Percentiles rank a stretch among this genome's conserved stretches.
These are phyloP conservation scores for Cryomyces antarcticus DNA, from an alignment of 495 filamentous ascomycete species.

Conservation along the genomic window DNA sequence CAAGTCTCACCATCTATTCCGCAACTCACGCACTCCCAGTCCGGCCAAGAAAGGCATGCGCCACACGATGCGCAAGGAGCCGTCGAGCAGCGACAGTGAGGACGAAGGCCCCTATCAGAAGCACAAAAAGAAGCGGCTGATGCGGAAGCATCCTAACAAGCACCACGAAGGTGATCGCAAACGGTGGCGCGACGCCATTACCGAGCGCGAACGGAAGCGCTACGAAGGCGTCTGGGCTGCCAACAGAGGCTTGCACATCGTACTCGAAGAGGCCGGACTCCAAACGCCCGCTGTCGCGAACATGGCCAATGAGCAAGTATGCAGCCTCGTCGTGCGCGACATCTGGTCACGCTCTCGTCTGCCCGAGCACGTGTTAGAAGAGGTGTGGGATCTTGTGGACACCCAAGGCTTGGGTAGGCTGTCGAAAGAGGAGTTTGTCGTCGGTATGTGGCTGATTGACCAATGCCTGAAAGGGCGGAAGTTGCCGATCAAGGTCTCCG, in stretches of 20 bases:
- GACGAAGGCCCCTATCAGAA: conserved; percentile 35
- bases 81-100: conserved; percentile 26
- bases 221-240: conserved; percentile 96
- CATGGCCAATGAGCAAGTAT: conserved; percentile 31
- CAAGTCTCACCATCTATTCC: conserved; percentile 18
- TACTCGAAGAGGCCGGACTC: neutral
- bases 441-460: conserved; percentile 91
- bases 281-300: conserved; percentile 6
- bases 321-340: conserved; percentile 65
- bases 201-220: conserved; percentile 59
- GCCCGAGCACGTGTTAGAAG: conserved; percentile 42
- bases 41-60: conserved; percentile 37
- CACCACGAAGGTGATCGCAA: conserved; percentile 75
- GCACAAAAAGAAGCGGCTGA: conserved; percentile 21
- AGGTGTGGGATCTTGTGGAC: conserved; percentile 78
- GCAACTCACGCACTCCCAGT: conserved; percentile 29
- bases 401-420: conserved; percentile 35
- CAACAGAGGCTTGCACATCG: conserved; percentile 46
- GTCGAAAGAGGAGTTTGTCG: conserved; percentile 68
- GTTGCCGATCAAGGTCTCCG: conserved; percentile 53
- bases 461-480: conserved; percentile 76
- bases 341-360: conserved; percentile 69
- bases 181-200: conserved; percentile 64
- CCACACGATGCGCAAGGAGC: conserved; percentile 49
- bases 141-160: conserved; percentile 51